Evolutionary conservation across 2,329 filamentous ascomycete genomes (phyloP).

Genomic region (Botrytis elliptica): DNA sequence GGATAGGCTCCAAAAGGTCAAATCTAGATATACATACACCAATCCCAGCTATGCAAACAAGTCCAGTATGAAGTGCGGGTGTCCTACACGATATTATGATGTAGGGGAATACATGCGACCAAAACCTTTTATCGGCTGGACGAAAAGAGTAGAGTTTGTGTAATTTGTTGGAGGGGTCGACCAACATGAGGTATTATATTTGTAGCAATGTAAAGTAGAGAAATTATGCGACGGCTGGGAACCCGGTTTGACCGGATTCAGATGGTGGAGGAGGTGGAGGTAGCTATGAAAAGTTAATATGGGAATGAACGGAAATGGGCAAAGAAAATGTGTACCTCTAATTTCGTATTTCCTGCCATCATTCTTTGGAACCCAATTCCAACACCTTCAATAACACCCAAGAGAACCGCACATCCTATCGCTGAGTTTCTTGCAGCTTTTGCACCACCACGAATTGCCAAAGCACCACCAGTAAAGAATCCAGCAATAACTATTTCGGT

Average conservation of each 20-base stretch:
- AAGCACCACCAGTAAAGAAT: conserved; percentile 90
- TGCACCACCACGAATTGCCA: conserved; percentile 88
- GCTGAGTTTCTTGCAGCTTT: conserved; percentile 92
- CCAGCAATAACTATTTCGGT: conserved; percentile 70
- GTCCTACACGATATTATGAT: conserved; percentile 17
- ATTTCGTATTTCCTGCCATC: conserved; percentile 83
- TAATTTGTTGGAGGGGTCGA: conserved; percentile 26
- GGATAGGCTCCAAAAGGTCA: conserved; percentile 5
- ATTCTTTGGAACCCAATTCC: conserved; percentile 94
- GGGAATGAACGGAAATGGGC: conserved; percentile 2
- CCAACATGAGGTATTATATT: conserved; percentile 22
- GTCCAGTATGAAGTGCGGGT: conserved; percentile 14
- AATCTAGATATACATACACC: conserved; percentile 34
- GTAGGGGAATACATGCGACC: conserved; percentile 27
- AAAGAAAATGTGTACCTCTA: conserved; percentile 59
- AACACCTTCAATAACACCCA: conserved; percentile 96
- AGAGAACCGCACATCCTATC: conserved; percentile 90
- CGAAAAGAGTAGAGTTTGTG: conserved; percentile 38
- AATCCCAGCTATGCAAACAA: conserved; percentile 36
- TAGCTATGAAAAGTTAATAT: conserved; percentile 27
- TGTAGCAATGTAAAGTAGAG: neutral
- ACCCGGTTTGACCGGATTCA: conserved; percentile 35
- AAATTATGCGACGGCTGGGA: conserved; percentile 37
- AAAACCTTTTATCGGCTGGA: conserved; percentile 22
- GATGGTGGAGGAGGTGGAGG: conserved; percentile 37